Evolutionary conservation across 495 filamentous ascomycete genomes (phyloP), one percentile per base, ranked within the genome.

Genomic region (Xylaria telfairii): DNA sequence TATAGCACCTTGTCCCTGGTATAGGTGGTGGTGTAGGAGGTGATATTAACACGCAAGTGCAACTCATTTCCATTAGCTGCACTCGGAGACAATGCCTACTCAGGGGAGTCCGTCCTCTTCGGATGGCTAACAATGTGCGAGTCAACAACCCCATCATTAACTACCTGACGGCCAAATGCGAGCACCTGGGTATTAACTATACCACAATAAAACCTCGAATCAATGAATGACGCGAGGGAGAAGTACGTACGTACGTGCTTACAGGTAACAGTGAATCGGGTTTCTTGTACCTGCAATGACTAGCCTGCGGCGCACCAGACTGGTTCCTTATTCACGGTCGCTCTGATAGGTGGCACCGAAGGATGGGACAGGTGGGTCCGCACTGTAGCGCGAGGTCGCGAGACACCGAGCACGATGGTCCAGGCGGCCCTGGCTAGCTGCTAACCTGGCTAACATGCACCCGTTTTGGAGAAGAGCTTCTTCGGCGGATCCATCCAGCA

Each of bases 381-480:
- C 68, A 70, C 68, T 70, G 68, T 70, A 70, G 68, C 61, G 49
- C 68, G 68, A 70, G 30, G 68, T 70, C 68, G 68, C 68, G 68
- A 70, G 68, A 70, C 67, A 53, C 68, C 68, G 68, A 70, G 61
- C 68, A 26, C 24, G 24, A 49, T 47, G 26, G 56, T 42, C 34
- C 65, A 9, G 21, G 39, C 17, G 26, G 39, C 26, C 65, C 67
- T 30, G 67, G 30, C 30, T 21, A 15, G 24, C 17, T 53, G 24
- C 47, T 26, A 24, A 53, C 56, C 30, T 37, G 28, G 56, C 62
- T 32, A 26, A 65, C 49, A 42, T 56, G 68, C 61, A 49, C 68
- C 68, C 61, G 53, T 65, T 64, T 70, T 63, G 72, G 76, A 77
- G 81, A 76, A 83, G 80, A 81, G 81, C 79, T 80, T 77, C 75